phyloP scores from a whole-genome alignment of 495 filamentous ascomycete genomes.

The Antarctomyces pellizariae region DNA sequence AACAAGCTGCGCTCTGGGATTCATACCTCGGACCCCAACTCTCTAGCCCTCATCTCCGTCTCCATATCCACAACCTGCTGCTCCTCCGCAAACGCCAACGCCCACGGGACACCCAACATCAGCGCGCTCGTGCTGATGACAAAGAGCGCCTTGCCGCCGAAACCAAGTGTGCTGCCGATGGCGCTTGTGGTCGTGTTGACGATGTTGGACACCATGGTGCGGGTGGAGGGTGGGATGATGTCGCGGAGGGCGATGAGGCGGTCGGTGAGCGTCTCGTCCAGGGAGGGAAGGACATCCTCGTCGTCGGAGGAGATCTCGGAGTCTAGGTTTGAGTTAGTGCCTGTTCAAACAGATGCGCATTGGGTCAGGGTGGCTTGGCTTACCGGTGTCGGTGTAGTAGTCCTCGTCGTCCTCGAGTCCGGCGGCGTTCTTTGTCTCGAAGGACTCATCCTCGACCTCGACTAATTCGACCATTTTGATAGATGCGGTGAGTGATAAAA shows the following conservation, averaged over 20 bases:
- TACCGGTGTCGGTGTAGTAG: conserved; percentile 78
- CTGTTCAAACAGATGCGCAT: conserved; percentile 1
- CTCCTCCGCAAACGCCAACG: conserved; percentile 80
- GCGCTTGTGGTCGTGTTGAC: conserved; percentile 31
- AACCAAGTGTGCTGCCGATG: conserved; percentile 35
- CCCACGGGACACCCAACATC: conserved; percentile 78
- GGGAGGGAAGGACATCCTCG: conserved; percentile 19
- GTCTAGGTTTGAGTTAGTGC: conserved; percentile 20
- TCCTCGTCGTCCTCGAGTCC: conserved; percentile 58
- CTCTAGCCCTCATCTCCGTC: conserved; percentile 81
- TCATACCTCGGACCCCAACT: conserved; percentile 30
- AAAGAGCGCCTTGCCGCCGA: conserved; percentile 69
- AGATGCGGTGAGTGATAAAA: conserved; percentile 1
- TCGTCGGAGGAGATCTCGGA: conserved; percentile 41
- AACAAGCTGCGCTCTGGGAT: no score
- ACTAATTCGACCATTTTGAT: conserved; percentile 80
- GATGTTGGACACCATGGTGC: conserved; percentile 38
- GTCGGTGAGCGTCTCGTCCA: conserved; percentile 47
- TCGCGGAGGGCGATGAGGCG: conserved; percentile 72
- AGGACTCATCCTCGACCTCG: conserved; percentile 91
- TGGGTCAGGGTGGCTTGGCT: conserved; percentile 11
- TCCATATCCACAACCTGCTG: conserved; percentile 92
- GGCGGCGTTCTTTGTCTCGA: conserved; percentile 45
- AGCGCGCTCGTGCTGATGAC: conserved; percentile 68
- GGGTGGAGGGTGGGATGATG: conserved; percentile 67